Evolutionary conservation across 176 grass and related monocot species (phyloP).

Genomic region (Aegilops longissima): DNA sequence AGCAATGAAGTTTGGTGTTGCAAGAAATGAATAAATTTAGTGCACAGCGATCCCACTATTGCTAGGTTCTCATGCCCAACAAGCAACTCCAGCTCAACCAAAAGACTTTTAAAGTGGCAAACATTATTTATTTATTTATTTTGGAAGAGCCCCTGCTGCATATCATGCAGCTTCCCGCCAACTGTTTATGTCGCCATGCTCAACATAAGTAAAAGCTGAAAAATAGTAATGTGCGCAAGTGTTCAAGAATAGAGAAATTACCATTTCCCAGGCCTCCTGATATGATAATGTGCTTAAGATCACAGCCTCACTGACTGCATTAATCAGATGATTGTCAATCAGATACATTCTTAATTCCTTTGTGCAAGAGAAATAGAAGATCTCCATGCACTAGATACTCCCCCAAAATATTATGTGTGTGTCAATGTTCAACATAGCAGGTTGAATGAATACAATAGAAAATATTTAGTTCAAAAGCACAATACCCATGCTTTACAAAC

Average conservation of each 20-base stretch:
- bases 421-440: slow-evolving; percentile 1
- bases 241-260: slow-evolving; percentile 45
- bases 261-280: slow-evolving; percentile 99
- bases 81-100: not conserved
- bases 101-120: slow-evolving; percentile 14
- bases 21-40: slow-evolving; percentile 27
- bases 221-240: not conserved
- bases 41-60: slow-evolving; percentile 7
- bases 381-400: slow-evolving; percentile 4
- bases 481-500: slow-evolving; percentile 42
- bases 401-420: not conserved
- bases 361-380: slow-evolving; percentile 13
- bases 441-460: not conserved
- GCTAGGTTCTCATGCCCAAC: slow-evolving; percentile 9
- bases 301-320: slow-evolving; percentile 98
- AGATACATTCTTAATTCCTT: slow-evolving; percentile 19
- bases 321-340: slow-evolving; percentile 24
- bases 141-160: not conserved
- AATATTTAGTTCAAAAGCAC: slow-evolving; percentile 4
- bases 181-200: not conserved
- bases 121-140: not conserved
- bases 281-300: slow-evolving; percentile 92
- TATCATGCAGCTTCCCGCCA: not conserved
- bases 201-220: not conserved
- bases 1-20: not conserved